phyloP scores from a whole-genome alignment of 306 rosid genomes.

The Calophaca sinica region DNA sequence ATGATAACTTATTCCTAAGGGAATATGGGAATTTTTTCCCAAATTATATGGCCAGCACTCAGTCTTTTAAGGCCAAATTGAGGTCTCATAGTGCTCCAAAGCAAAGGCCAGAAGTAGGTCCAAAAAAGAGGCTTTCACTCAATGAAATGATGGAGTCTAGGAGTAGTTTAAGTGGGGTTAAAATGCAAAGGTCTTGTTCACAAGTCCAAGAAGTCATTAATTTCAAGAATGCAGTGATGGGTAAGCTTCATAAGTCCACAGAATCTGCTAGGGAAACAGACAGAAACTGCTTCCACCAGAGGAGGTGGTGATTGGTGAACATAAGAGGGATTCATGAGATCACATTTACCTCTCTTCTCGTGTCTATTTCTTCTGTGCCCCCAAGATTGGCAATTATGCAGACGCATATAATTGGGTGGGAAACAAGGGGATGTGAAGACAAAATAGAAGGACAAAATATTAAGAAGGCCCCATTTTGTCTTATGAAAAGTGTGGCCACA shows the following conservation, averaged over 20 bases:
- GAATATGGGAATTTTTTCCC: constrained; percentile 57
- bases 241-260: constrained; percentile 67
- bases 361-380: neutral
- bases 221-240: constrained; percentile 86
- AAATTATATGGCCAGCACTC: constrained; percentile 78
- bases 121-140: constrained; percentile 70
- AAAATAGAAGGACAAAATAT: constrained; percentile 26
- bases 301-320: constrained; percentile 48
- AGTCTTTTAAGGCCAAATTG: constrained; percentile 84
- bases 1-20: constrained; percentile 47
- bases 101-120: constrained; percentile 77
- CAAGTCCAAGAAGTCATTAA: constrained; percentile 73
- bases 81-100: constrained; percentile 92
- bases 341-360: neutral
- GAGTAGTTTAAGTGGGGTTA: constrained; percentile 74
- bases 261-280: constrained; percentile 54
- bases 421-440: constrained; percentile 36
- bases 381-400: constrained; percentile 20
- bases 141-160: constrained; percentile 79
- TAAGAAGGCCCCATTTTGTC: constrained; percentile 4
- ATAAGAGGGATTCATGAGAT: constrained; percentile 1
- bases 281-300: constrained; percentile 47
- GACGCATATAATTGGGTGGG: constrained; percentile 2
- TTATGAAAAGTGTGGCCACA: constrained; percentile 17
- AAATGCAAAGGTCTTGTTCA: constrained; percentile 88